These are phyloP conservation scores for Blepharisma stoltei DNA, from an alignment of 73 alveolate genomes.

Conservation along the genomic window DNA sequence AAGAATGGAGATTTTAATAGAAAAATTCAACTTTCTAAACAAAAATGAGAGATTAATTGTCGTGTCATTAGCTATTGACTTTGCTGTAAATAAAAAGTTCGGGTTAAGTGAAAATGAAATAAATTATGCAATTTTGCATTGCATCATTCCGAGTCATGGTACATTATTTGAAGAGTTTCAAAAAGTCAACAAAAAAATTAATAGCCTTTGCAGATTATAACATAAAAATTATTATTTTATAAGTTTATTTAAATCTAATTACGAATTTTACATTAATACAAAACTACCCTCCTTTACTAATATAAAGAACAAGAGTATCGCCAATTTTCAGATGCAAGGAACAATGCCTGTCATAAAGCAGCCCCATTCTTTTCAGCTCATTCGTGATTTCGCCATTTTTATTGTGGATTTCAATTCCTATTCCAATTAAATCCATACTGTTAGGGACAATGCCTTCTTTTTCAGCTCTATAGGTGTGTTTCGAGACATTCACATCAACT, in stretches of 20 bases:
- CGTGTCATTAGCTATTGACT: too few relatives aligned
- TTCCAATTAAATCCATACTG: slow-evolving; percentile 15
- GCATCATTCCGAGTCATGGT: too few relatives aligned
- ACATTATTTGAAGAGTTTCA: too few relatives aligned
- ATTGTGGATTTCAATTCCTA: neutral
- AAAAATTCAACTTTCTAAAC: too few relatives aligned
- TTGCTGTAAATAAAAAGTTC: too few relatives aligned
- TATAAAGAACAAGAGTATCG: slow-evolving; percentile 30
- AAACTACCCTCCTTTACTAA: slow-evolving; percentile 28
- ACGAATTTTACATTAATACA: neutral
- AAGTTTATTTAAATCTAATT: neutral
- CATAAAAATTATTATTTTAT: too few relatives aligned
- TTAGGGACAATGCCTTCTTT: slow-evolving; percentile 31
- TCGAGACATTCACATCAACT: slow-evolving; percentile 18
- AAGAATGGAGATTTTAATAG: too few relatives aligned
- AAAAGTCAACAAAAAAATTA: too few relatives aligned
- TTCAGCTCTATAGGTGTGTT: slow-evolving; percentile 25
- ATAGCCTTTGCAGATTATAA: too few relatives aligned
- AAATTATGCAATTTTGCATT: too few relatives aligned
- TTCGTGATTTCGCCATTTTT: neutral
- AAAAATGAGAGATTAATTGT: too few relatives aligned
- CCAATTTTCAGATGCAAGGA: slow-evolving; percentile 26
- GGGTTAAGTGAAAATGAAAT: too few relatives aligned
- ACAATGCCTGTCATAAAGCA: slow-evolving; percentile 27
- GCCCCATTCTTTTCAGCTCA: slow-evolving; percentile 27